Conservation (phyloP, 768 basidiomycete genomes). For the Phanerochaete sordida region DNA sequence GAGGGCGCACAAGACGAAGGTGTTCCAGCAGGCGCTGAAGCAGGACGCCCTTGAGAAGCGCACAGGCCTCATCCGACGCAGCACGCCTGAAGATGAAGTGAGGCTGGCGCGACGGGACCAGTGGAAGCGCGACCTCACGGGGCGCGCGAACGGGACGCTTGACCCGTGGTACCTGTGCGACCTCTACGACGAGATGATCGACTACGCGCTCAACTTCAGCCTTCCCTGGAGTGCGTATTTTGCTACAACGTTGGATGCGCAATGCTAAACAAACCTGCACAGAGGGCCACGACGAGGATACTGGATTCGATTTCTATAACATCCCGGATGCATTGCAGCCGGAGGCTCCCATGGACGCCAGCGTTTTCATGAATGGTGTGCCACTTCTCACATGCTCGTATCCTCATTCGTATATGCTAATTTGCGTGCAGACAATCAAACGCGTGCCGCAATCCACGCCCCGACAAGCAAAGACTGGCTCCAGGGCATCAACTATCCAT, state of each 20-base stretch:
- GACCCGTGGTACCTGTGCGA: constrained; percentile 42
- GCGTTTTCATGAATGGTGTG: constrained; percentile 56
- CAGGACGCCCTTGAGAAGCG: constrained; percentile 8
- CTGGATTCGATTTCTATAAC: constrained; percentile 37
- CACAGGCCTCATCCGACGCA: background rate
- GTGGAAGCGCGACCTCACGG: constrained; percentile 49
- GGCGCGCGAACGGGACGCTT: constrained; percentile 48
- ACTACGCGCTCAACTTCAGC: constrained; percentile 70
- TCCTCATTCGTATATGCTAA: background rate
- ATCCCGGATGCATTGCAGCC: constrained; percentile 53
- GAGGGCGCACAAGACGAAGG: constrained; percentile 5
- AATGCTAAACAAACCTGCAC: too few species aligned
- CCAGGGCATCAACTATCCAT: constrained; percentile 31
- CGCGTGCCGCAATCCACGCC: constrained; percentile 64
- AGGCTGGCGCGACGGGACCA: constrained; percentile 19
- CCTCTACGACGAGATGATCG: constrained; percentile 58
- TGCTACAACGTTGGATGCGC: background rate
- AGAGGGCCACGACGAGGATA: constrained; percentile 2
- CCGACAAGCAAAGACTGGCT: constrained; percentile 54
- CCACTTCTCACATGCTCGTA: background rate
- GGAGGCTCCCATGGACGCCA: constrained; percentile 45
- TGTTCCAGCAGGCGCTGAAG: constrained; percentile 9
- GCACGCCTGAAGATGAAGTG: constrained; percentile 16
- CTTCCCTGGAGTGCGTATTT: constrained; percentile 46
- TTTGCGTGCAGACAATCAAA: constrained; percentile 40